A percentile compares a stretch with the other conserved stretches of the same genome.
Conservation (phyloP, 306 rosid species). For the Rosa lucieae region DNA sequence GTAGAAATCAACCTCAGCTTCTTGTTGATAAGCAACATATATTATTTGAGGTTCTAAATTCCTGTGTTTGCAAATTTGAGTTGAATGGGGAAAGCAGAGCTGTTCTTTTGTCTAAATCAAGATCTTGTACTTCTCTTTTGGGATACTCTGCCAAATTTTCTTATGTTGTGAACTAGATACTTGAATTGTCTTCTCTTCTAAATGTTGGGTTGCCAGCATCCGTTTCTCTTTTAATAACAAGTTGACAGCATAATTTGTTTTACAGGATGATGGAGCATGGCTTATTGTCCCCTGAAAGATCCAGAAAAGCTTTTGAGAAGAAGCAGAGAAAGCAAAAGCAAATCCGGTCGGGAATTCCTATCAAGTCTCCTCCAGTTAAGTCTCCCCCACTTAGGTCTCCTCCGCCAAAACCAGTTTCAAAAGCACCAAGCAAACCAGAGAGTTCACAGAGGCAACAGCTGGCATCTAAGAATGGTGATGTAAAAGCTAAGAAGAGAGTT, state of each 20-base stretch:
- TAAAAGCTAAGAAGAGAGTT: constrained; percentile 69
- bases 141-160: not conserved
- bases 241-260: constrained; percentile 12
- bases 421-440: constrained; percentile 52
- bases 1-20: not conserved
- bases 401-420: constrained; percentile 22
- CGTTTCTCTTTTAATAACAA: too few species aligned
- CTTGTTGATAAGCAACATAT: constrained; percentile 1
- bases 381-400: constrained; percentile 2
- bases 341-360: constrained; percentile 70
- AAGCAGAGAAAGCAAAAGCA: constrained; percentile 89
- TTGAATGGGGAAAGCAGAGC: not conserved
- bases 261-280: constrained; percentile 99
- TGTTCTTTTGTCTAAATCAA: not conserved
- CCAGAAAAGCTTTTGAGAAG: constrained; percentile 79
- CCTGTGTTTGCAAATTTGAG: constrained; percentile 1
- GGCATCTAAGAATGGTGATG: constrained; percentile 65
- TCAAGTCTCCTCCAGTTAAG: constrained; percentile 38
- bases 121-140: not conserved
- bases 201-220: constrained; percentile 2
- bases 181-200: constrained; percentile 9
- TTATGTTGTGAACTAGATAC: not conserved
- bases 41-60: not conserved
- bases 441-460: constrained; percentile 63
- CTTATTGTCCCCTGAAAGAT: constrained; percentile 66